A percentile compares a stretch with the other conserved stretches of the same genome.
These are phyloP conservation scores for Pseudogymnoascus sp. DNA, from an alignment of 2,329 filamentous ascomycete genomes.

Conservation along the genomic window DNA sequence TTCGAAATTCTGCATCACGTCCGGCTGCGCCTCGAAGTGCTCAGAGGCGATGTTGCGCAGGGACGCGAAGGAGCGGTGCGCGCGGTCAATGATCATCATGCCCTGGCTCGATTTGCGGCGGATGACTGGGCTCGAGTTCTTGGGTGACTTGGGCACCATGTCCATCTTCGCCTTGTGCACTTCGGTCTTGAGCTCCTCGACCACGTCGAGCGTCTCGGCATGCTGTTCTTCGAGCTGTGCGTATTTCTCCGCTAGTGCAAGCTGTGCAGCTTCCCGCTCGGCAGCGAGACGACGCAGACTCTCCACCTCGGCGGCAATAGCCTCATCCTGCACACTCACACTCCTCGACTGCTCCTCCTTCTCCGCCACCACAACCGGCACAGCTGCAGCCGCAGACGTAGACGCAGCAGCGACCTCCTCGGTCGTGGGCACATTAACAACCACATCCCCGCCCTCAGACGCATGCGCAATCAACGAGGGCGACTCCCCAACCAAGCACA, in stretches of 20 bases:
- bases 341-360: conserved; percentile 33
- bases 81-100: conserved; percentile 77
- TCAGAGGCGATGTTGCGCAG: conserved; percentile 82
- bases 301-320: conserved; percentile 58
- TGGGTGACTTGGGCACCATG: conserved; percentile 41
- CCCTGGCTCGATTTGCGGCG: conserved; percentile 90
- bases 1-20: conserved; percentile 87
- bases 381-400: conserved; percentile 21
- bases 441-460: conserved; percentile 1
- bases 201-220: conserved; percentile 70
- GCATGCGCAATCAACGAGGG: conserved; percentile 34
- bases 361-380: conserved; percentile 15
- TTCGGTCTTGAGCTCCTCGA: conserved; percentile 86
- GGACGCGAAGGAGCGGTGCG: conserved; percentile 82
- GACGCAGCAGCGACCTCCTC: no score
- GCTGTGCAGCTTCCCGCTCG: conserved; percentile 71
- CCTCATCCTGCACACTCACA: conserved; percentile 31
- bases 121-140: conserved; percentile 61
- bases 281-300: conserved; percentile 60
- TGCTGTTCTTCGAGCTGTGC: conserved; percentile 77
- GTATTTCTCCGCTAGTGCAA: conserved; percentile 68
- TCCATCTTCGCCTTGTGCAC: conserved; percentile 66
- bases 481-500: conserved; percentile 79
- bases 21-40: conserved; percentile 73
- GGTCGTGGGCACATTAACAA: conserved; percentile 20